Evolutionary conservation across 2,329 filamentous ascomycete genomes (phyloP), one percentile per base, ranked within the genome.

Genomic region (Didymella pinodella): DNA sequence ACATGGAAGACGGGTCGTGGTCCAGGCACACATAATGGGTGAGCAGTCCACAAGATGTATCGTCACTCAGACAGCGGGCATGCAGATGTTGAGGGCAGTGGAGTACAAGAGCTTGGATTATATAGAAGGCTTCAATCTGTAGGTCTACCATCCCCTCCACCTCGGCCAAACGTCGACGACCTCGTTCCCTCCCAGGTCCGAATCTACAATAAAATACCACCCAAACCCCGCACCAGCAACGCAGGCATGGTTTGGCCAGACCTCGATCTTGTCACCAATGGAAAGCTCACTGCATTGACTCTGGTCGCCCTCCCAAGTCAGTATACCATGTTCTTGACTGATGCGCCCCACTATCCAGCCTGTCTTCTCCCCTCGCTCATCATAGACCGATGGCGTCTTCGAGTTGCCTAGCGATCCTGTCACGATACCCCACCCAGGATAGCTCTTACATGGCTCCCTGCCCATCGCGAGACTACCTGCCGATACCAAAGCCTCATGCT

Each of bases 211-310:
- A 20, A 92, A 78, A 77, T 92, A 95, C 83, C 86, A 91, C 1
- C 84, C 86, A 77, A 88, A 91, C 28, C 86, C 85, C 0, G 87
- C 88, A 0, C 89, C 88, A 1, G 90, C 85, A 65, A 94, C 89
- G 73, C 91, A 95, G 34, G 90, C 87, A 78, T 95, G 91, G 67
- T 94, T 94, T 0, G 91, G 90, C 87, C 89, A 93, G 7, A 94
- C 79, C 57, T 86, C 81, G 26, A 93, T 77, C 68, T 86, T 86
- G 70, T 92, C 85, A 0, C 91, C 90, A 31, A 91, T 79, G 2
- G 75, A 63, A 57, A 92, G 71, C 46, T 78, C 71, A 38, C 77
- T 73, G 43, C 65, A 65, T 53, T 63, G 65, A 10, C 48, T 74
- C 28, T 64, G 64, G 1, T 71, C 54, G 0, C 81, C 82, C 38